Percentiles rank a stretch among this genome's conserved stretches.
Evolutionary conservation across 352 stramenopile genomes (phyloP).

Genomic region (Globisporangium acanthophoron): DNA sequence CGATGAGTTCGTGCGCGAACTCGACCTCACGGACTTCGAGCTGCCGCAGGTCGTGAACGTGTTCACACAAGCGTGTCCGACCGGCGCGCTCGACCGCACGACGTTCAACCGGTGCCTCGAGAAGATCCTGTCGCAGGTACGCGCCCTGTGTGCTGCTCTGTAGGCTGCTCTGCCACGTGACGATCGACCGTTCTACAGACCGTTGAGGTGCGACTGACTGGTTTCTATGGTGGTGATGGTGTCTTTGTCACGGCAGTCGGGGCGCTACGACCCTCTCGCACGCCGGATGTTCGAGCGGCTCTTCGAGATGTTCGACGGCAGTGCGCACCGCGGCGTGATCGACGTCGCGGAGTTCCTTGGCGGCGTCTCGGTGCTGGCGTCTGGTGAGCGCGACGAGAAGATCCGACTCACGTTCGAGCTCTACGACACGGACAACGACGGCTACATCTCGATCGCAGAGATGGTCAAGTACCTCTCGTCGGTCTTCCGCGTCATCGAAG

Average conservation of each 20-base stretch:
- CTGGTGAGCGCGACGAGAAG: constrained; percentile 79
- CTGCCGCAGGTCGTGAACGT: constrained; percentile 78
- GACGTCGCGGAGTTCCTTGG: constrained; percentile 80
- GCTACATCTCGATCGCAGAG: constrained; percentile 76
- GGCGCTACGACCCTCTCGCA: constrained; percentile 66
- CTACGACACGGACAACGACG: constrained; percentile 80
- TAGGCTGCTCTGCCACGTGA: too few relatives aligned
- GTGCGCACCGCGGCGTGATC: constrained; percentile 38
- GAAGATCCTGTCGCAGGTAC: constrained; percentile 76
- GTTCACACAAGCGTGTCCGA: constrained; percentile 75
- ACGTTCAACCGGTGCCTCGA: constrained; percentile 70
- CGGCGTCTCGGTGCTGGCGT: constrained; percentile 77
- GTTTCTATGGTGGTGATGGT: not conserved
- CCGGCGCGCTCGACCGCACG: constrained; percentile 54
- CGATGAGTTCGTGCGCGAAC: constrained; percentile 37
- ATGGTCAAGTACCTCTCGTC: constrained; percentile 87
- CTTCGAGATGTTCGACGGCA: constrained; percentile 75
- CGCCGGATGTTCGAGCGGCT: constrained; percentile 71
- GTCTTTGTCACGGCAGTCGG: constrained; percentile 17
- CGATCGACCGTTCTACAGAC: not conserved
- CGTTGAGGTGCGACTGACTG: not conserved
- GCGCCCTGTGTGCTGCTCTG: not conserved
- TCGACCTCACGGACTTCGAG: constrained; percentile 83
- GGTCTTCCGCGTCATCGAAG: constrained; percentile 77
- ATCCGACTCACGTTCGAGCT: constrained; percentile 82